phyloP scores from a whole-genome alignment of 306 rosid species.

The Dalbergia cochinchinensis region DNA sequence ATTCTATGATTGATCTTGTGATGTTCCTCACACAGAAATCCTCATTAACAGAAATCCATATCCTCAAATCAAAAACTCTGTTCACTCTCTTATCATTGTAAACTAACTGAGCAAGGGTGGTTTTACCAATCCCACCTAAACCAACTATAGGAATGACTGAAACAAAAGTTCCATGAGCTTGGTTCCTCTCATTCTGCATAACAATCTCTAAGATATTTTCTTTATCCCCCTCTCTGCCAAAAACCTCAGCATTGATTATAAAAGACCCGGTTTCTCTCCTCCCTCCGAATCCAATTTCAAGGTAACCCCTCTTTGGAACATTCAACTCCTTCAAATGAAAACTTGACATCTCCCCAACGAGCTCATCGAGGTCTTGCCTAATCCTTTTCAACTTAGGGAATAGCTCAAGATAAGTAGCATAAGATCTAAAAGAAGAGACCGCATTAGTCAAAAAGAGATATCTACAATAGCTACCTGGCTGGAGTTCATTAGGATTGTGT shows the following conservation, averaged over 20 bases:
- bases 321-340: slow-evolving; percentile 1
- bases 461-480: too few species aligned
- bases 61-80: not conserved
- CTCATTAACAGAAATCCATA: slow-evolving; percentile 7
- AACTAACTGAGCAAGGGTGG: slow-evolving; percentile 14
- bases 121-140: not conserved
- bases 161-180: too few species aligned
- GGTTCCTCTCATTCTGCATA: too few species aligned
- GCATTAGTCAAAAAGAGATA: too few species aligned
- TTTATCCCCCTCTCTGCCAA: slow-evolving; percentile 34
- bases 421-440: not conserved
- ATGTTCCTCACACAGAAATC: not conserved
- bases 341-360: not conserved
- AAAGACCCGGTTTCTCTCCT: slow-evolving; percentile 30
- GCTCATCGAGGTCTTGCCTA: not conserved
- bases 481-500: not conserved
- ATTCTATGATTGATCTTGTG: not conserved
- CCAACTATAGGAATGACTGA: too few species aligned
- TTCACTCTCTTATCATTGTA: slow-evolving; percentile 4
- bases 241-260: slow-evolving; percentile 23
- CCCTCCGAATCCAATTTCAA: too few species aligned
- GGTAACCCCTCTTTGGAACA: too few species aligned
- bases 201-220: not conserved
- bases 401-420: slow-evolving; percentile 1
- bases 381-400: slow-evolving; percentile 4